Percentiles rank a stretch among this genome's conserved stretches.
Conservation (phyloP, 2,329 filamentous ascomycete species). For the Fusarium sambucinum region DNA sequence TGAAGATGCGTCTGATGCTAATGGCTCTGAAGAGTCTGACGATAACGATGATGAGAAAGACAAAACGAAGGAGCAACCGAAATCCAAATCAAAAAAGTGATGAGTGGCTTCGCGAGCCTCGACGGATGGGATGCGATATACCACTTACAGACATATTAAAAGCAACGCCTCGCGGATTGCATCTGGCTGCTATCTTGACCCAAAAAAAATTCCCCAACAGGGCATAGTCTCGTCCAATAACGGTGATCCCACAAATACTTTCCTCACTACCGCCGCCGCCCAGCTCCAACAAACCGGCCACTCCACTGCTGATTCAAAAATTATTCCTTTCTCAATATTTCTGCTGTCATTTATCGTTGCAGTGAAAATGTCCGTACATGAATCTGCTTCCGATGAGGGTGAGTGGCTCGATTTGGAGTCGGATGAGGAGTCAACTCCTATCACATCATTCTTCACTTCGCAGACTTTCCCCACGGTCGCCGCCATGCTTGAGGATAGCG, state of each 20-base stretch:
- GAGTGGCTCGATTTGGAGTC: conserved; percentile 69
- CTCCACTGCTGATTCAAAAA: conserved; percentile 7
- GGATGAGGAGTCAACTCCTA: conserved; percentile 71
- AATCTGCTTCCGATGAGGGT: conserved; percentile 57
- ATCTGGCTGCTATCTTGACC: conserved; percentile 38
- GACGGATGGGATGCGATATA: conserved; percentile 37
- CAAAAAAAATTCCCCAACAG: conserved; percentile 45
- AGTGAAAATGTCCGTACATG: conserved; percentile 47
- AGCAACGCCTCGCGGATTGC: conserved; percentile 47
- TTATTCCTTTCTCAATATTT: conserved; percentile 54
- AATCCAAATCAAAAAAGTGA: conserved; percentile 8
- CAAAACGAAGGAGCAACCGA: conserved; percentile 7
- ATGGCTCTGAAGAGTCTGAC: conserved; percentile 33
- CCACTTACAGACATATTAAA: conserved; percentile 49
- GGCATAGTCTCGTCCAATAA: conserved; percentile 55
- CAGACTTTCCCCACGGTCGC: conserved; percentile 72
- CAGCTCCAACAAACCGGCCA: conserved; percentile 17
- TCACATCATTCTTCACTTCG: conserved; percentile 77
- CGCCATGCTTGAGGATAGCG: conserved; percentile 77
- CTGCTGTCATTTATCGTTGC: conserved; percentile 51
- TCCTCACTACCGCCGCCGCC: conserved; percentile 22
- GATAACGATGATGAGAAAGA: conserved; percentile 25
- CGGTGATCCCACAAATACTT: conserved; percentile 48
- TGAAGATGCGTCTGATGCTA: conserved; percentile 49
- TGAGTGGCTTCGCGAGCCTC: not conserved